Evolutionary conservation across 2,329 filamentous ascomycete genomes (phyloP).

Genomic region (Phialophora tarda): DNA sequence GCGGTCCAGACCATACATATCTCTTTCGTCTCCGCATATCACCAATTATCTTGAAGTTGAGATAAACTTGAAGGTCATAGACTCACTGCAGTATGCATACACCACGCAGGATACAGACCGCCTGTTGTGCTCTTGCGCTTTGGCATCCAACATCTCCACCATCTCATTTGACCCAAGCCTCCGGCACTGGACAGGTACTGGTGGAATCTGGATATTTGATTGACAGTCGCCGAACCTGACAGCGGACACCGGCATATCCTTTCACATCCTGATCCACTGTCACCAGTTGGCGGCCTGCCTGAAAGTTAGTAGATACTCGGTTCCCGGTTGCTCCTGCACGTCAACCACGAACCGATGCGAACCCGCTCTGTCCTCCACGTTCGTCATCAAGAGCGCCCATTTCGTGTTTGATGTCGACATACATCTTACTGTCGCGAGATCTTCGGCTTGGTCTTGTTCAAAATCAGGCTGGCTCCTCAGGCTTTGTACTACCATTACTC

Average conservation of each 20-base stretch:
- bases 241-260: constrained; percentile 24
- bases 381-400: not conserved
- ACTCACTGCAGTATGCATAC: not conserved
- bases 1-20: constrained; percentile 2
- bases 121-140: constrained; percentile 2
- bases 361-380: constrained; percentile 11
- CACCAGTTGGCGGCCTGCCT: not conserved
- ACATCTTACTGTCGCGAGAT: constrained; percentile 6
- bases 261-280: not conserved
- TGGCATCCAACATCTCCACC: constrained; percentile 12
- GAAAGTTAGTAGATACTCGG: not conserved
- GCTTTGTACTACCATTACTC: constrained; percentile 20
- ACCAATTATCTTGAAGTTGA: constrained; percentile 9
- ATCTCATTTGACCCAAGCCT: constrained; percentile 21
- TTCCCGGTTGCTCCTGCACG: constrained; percentile 6
- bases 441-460: constrained; percentile 15
- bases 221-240: constrained; percentile 30
- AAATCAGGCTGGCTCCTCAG: constrained; percentile 9
- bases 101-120: not conserved
- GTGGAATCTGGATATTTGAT: constrained; percentile 6
- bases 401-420: not conserved
- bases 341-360: constrained; percentile 18
- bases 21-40: not conserved
- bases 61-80: not conserved
- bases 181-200: constrained; percentile 10